Conservation (phyloP, 1,139 yeast genomes). For the Suhomyces maxii region DNA sequence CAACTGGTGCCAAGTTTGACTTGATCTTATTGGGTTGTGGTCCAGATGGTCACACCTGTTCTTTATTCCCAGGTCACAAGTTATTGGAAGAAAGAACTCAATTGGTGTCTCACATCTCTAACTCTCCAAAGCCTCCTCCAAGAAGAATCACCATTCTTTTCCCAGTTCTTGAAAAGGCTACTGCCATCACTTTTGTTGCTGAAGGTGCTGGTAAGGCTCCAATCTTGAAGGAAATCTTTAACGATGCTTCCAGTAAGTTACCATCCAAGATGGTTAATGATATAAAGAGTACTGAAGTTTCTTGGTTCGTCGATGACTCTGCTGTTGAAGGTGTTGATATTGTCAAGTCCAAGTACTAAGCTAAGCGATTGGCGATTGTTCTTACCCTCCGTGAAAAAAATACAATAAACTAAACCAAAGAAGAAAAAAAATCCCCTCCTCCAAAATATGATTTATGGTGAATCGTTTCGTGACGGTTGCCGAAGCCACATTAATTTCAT, state of each 20-base stretch:
- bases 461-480: too few relatives aligned
- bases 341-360: constrained; percentile 44
- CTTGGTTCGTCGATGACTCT: constrained; percentile 80
- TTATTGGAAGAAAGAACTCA: constrained; percentile 42
- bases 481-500: too few relatives aligned
- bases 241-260: constrained; percentile 47
- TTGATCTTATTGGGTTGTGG: constrained; percentile 72
- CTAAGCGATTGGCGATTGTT: too few relatives aligned
- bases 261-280: constrained; percentile 77
- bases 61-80: constrained; percentile 64
- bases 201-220: constrained; percentile 87
- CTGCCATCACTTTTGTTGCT: constrained; percentile 76
- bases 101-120: constrained; percentile 46
- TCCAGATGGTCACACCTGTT: constrained; percentile 81
- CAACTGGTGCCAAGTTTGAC: constrained; percentile 46
- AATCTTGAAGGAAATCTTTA: constrained; percentile 68
- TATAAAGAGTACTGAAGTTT: constrained; percentile 46
- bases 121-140: constrained; percentile 80
- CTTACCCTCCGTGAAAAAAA: too few relatives aligned
- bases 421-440: too few relatives aligned
- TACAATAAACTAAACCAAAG: too few relatives aligned
- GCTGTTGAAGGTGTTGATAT: constrained; percentile 69
- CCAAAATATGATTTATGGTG: too few relatives aligned
- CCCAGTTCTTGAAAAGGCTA: constrained; percentile 57
- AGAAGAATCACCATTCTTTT: constrained; percentile 72